phyloP scores from a whole-genome alignment of 169 alveolate genomes.

The Eimeria tenella region DNA sequence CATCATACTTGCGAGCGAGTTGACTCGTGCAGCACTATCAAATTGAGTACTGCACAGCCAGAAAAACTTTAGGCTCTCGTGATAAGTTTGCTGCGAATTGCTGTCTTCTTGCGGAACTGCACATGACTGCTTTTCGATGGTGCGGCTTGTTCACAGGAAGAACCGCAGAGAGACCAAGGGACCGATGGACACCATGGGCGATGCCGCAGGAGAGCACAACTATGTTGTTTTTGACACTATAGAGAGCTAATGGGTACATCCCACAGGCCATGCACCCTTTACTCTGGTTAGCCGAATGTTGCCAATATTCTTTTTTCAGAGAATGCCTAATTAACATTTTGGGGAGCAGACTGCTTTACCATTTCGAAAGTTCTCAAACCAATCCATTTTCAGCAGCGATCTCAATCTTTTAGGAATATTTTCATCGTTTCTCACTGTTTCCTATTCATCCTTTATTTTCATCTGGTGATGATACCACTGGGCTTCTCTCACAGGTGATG shows the following conservation, averaged over 20 bases:
- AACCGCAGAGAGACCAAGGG: slow-evolving; percentile 9
- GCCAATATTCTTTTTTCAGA: no score
- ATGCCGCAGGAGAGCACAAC: neutral
- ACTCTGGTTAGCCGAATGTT: no score
- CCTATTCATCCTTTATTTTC: no score
- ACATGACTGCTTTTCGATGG: neutral
- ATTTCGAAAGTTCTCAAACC: no score
- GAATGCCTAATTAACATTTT: no score
- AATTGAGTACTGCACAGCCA: neutral
- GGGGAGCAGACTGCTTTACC: no score
- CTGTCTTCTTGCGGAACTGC: neutral
- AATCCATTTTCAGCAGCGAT: no score
- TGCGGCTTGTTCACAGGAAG: slow-evolving; percentile 33
- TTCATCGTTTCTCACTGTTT: no score
- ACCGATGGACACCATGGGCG: neutral
- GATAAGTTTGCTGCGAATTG: neutral
- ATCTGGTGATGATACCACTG: no score
- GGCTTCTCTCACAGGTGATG: no score
- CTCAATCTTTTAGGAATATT: no score
- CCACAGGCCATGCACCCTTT: no score
- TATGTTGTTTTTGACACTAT: slow-evolving; percentile 23
- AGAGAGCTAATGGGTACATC: neutral
- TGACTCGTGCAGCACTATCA: neutral
- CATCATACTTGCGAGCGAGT: neutral
- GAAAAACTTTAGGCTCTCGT: neutral